Conservation (phyloP, 306 rosid species). For the Citrullus mucosospermus region DNA sequence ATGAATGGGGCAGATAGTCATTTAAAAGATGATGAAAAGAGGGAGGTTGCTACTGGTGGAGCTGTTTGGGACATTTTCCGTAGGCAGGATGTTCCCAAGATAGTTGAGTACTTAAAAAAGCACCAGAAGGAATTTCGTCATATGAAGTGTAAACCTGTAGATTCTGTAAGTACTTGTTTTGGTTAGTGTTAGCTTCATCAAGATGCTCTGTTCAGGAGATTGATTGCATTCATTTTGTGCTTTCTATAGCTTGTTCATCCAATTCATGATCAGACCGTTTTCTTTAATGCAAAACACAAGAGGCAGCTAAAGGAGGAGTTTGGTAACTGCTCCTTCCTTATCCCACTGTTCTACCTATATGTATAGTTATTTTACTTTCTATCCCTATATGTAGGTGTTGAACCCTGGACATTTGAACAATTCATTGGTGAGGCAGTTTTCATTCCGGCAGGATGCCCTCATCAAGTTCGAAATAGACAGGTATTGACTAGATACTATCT, state of each 20-base stretch:
- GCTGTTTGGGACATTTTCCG: conserved; percentile 82
- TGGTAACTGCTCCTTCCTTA: conserved; percentile 23
- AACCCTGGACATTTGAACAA: conserved; percentile 79
- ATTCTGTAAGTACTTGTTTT: conserved; percentile 38
- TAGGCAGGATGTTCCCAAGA: conserved; percentile 54
- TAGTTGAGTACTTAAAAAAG: conserved; percentile 36
- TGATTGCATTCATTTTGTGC: background rate
- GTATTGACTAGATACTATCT: conserved; percentile 11
- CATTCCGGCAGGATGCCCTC: conserved; percentile 73
- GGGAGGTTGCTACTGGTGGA: conserved; percentile 27
- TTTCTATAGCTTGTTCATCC: conserved; percentile 54
- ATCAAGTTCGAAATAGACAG: conserved; percentile 72
- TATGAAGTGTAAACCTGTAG: conserved; percentile 27
- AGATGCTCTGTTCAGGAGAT: background rate
- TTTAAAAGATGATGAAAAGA: conserved; percentile 12
- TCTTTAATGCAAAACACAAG: conserved; percentile 44
- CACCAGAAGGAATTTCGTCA: conserved; percentile 55
- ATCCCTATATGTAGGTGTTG: conserved; percentile 25
- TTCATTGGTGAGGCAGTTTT: conserved; percentile 69
- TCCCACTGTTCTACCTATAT: background rate
- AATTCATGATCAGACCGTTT: conserved; percentile 63
- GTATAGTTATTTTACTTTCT: background rate
- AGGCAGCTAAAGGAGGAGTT: conserved; percentile 47
- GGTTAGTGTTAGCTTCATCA: background rate
- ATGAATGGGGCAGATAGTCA: conserved; percentile 14